Percentiles rank a stretch among this genome's conserved stretches.
phyloP scores from a whole-genome alignment of 1,284 basidiomycete genomes.

The Singerocomus rubriflavus region DNA sequence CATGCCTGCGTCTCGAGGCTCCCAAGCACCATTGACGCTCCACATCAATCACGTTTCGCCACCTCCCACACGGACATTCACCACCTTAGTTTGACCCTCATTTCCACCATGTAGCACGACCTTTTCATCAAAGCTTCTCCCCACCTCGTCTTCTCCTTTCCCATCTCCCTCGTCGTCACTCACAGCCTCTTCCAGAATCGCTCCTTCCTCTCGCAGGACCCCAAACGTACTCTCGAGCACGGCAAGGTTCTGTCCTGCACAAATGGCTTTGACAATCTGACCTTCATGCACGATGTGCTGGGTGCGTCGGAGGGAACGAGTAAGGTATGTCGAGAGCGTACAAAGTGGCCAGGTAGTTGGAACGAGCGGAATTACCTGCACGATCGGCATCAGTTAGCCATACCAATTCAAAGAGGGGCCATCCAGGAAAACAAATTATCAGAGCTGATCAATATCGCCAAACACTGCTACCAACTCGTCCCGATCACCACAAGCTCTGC shows the following conservation, averaged over 20 bases:
- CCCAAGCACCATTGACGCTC: background rate
- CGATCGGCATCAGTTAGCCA: constrained; percentile 2
- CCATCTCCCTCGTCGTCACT: constrained; percentile 43
- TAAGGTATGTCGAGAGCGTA: constrained; percentile 71
- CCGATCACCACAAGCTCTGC: background rate
- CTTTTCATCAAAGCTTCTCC: constrained; percentile 32
- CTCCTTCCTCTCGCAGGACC: constrained; percentile 59
- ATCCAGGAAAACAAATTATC: background rate
- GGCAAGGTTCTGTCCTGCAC: constrained; percentile 67
- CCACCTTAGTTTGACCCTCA: constrained; percentile 11
- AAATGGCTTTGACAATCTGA: constrained; percentile 69
- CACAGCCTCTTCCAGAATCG: constrained; percentile 60
- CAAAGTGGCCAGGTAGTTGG: constrained; percentile 75
- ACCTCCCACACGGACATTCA: constrained; percentile 15
- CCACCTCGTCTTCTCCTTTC: constrained; percentile 15
- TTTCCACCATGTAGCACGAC: constrained; percentile 15
- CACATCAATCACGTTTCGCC: constrained; percentile 6
- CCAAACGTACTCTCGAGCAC: constrained; percentile 26
- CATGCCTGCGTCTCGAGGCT: too few relatives aligned
- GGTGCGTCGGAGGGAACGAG: constrained; percentile 72
- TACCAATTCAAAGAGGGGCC: background rate
- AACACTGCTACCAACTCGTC: too few relatives aligned
- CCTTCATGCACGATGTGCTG: constrained; percentile 71
- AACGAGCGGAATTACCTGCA: constrained; percentile 67
- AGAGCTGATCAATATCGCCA: background rate